phyloP scores from a whole-genome alignment of 169 alveolate genomes.

The Toxoplasma gondii region DNA sequence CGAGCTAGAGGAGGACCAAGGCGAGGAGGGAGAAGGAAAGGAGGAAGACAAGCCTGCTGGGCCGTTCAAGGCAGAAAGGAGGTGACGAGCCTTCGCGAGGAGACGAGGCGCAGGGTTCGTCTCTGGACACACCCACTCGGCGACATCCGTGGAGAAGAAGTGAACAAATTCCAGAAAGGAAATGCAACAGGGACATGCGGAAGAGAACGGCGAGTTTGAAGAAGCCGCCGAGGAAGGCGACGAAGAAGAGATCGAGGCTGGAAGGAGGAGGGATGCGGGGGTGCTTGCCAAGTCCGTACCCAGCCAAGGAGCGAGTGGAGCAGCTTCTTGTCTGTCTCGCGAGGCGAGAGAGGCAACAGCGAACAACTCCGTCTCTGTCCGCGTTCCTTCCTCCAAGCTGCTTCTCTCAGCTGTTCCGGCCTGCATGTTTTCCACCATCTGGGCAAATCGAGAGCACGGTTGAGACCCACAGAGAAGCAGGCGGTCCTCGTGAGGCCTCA shows the following conservation, averaged over 20 bases:
- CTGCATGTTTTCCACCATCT: neutral
- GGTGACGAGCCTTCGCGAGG: neutral
- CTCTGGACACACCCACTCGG: neutral
- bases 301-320: neutral
- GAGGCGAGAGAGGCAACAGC: neutral
- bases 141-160: neutral
- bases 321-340: neutral
- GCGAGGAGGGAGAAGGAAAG: no score
- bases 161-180: constrained; percentile 17
- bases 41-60: neutral
- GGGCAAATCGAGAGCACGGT: neutral
- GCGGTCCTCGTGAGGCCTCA: neutral
- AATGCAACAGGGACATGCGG: neutral
- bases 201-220: neutral
- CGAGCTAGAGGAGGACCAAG: no score
- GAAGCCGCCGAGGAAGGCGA: neutral
- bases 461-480: neutral
- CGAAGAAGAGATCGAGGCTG: neutral
- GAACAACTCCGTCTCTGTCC: neutral
- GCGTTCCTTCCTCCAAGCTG: neutral
- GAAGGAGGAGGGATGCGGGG: neutral
- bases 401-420: no score
- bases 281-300: neutral
- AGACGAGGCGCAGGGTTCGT: neutral
- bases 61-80: neutral